Percentiles rank a stretch among this genome's conserved stretches.
phyloP scores from a whole-genome alignment of 768 basidiomycete species.

The Podaxis sp. region DNA sequence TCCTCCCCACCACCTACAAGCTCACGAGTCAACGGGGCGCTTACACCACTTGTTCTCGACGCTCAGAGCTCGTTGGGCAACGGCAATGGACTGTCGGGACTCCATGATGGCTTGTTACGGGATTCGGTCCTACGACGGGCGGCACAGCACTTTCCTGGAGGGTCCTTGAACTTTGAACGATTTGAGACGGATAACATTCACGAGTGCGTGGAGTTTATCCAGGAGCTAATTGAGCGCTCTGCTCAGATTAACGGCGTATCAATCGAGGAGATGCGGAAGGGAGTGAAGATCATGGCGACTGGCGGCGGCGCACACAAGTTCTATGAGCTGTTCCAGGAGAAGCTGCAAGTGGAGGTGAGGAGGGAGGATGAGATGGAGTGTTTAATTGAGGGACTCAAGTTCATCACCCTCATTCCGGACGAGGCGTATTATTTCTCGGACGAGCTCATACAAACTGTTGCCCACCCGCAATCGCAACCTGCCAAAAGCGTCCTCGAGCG shows the following conservation, averaged over 20 bases:
- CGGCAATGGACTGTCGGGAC: conserved; percentile 33
- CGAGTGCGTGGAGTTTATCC: conserved; percentile 83
- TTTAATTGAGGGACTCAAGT: conserved; percentile 92
- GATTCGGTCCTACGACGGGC: conserved; percentile 69
- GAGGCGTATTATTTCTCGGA: conserved; percentile 99
- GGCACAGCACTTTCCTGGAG: conserved; percentile 88
- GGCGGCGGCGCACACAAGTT: conserved; percentile 97
- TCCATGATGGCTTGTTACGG: conserved; percentile 49
- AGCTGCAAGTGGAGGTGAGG: conserved; percentile 80
- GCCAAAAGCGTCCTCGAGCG: conserved; percentile 53
- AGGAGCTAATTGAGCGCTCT: conserved; percentile 81
- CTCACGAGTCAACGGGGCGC: conserved; percentile 62
- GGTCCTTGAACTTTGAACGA: conserved; percentile 95
- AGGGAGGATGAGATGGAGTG: conserved; percentile 99
- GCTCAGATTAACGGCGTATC: conserved; percentile 84
- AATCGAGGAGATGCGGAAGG: conserved; percentile 85
- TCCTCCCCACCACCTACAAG: conserved; percentile 32
- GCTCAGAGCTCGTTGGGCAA: conserved; percentile 30
- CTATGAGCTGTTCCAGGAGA: conserved; percentile 74
- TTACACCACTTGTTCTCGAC: conserved; percentile 79
- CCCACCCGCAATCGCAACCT: conserved; percentile 28
- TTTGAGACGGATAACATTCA: conserved; percentile 92
- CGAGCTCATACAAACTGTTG: conserved; percentile 79
- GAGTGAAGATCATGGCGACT: conserved; percentile 97
- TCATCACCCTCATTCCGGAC: conserved; percentile 93